These are phyloP conservation scores for Neopestalotiopsis clavispora DNA, from an alignment of 2,329 filamentous ascomycete species.

Conservation along the genomic window DNA sequence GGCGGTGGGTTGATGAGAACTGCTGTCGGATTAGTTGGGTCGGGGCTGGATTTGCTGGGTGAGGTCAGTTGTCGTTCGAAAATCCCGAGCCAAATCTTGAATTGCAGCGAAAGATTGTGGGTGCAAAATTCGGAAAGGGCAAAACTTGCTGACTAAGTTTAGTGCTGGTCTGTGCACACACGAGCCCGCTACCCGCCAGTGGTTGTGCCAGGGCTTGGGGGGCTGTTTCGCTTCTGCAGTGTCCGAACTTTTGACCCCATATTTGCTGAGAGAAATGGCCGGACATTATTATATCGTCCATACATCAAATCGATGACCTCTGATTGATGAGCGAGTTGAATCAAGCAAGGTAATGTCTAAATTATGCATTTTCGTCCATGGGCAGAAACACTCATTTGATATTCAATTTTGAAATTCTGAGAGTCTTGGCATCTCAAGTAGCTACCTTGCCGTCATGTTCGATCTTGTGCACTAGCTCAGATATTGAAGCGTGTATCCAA, in stretches of 20 bases:
- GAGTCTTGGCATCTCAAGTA: too few species aligned
- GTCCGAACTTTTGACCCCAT: neutral
- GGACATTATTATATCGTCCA: neutral
- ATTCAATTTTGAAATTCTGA: too few species aligned
- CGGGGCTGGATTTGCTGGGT: slow-evolving; percentile 23
- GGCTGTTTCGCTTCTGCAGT: neutral
- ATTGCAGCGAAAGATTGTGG: slow-evolving; percentile 17
- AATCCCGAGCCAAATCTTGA: slow-evolving; percentile 14
- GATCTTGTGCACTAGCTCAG: too few species aligned
- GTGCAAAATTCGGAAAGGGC: slow-evolving; percentile 15
- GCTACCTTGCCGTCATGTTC: too few species aligned
- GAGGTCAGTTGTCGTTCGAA: slow-evolving; percentile 6
- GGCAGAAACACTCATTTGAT: too few species aligned
- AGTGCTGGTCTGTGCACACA: neutral
- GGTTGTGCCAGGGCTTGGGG: neutral
- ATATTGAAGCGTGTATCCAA: too few species aligned
- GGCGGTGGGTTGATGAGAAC: slow-evolving; percentile 42
- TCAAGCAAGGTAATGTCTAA: too few species aligned
- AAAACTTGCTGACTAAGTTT: slow-evolving; percentile 13
- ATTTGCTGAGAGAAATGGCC: neutral
- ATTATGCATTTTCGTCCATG: too few species aligned
- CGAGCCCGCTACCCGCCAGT: neutral
- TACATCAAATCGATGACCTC: neutral
- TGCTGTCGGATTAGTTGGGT: slow-evolving; percentile 42
- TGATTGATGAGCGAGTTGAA: too few species aligned